These are phyloP conservation scores for Rauvolfia tetraphylla DNA, from an alignment of 257 asterid genomes.

Conservation along the genomic window DNA sequence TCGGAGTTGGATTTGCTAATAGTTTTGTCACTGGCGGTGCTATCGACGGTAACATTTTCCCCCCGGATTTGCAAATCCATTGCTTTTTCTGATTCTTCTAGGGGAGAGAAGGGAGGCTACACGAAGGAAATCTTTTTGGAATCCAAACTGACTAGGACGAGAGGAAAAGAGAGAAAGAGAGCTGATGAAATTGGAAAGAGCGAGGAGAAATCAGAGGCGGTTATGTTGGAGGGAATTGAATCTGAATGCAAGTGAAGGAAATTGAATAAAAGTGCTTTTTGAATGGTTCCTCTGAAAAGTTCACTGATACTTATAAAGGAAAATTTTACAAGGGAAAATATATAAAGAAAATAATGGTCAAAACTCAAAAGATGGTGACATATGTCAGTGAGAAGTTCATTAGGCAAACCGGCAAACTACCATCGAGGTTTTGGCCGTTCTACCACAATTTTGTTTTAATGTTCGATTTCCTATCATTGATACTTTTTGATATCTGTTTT, in stretches of 20 bases:
- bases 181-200: background rate
- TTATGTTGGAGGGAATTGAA: background rate
- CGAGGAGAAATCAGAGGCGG: background rate
- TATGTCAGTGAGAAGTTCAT: too few relatives aligned
- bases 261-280: background rate
- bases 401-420: too few relatives aligned
- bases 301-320: background rate
- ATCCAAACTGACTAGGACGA: background rate
- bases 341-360: too few relatives aligned
- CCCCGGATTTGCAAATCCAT: conserved; percentile 5
- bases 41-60: background rate
- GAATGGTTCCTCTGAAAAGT: background rate
- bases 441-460: too few relatives aligned
- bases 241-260: background rate
- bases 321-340: background rate
- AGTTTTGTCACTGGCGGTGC: background rate
- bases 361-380: too few relatives aligned
- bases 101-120: background rate
- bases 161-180: background rate
- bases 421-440: too few relatives aligned
- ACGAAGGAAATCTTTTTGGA: background rate
- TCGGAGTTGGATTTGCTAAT: background rate
- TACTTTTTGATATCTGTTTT: too few relatives aligned
- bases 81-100: background rate
- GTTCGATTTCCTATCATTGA: too few relatives aligned